Evolutionary conservation across 148 eudicot genomes (phyloP).

Genomic region (Cornus suecica): DNA sequence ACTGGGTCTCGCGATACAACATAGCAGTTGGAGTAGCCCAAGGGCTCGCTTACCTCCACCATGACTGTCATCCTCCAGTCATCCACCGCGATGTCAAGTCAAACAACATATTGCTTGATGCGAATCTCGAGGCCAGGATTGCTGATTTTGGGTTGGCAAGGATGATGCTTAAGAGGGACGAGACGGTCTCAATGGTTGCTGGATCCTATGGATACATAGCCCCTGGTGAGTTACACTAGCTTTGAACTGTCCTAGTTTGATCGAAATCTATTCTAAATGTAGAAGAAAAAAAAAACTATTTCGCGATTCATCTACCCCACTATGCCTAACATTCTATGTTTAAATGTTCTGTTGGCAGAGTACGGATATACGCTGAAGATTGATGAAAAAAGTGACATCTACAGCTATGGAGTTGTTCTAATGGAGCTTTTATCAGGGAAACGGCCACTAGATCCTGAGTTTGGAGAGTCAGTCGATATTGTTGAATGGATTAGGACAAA

Average conservation of each 20-base stretch:
- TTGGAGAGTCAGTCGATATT: constrained; percentile 66
- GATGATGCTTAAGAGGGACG: constrained; percentile 70
- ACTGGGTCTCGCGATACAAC: constrained; percentile 85
- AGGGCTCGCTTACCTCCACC: constrained; percentile 85
- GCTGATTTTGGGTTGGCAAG: constrained; percentile 90
- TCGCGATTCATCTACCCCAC: not conserved
- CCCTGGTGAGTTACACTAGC: constrained; percentile 52
- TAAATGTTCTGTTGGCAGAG: constrained; percentile 40
- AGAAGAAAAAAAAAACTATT: not conserved
- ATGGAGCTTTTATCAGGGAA: constrained; percentile 80
- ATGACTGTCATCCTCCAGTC: constrained; percentile 79
- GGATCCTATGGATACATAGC: constrained; percentile 96
- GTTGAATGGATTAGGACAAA: constrained; percentile 72
- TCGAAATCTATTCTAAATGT: not conserved
- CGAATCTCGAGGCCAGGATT: constrained; percentile 69
- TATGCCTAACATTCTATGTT: not conserved
- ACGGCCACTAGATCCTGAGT: constrained; percentile 53
- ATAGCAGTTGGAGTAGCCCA: constrained; percentile 89
- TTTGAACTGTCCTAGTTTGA: not conserved
- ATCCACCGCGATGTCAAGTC: constrained; percentile 89
- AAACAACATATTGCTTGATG: constrained; percentile 76
- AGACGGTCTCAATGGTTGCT: constrained; percentile 85
- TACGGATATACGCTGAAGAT: constrained; percentile 83
- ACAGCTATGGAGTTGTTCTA: constrained; percentile 92
- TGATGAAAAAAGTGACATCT: constrained; percentile 80